Evolutionary conservation across 2,329 filamentous ascomycete genomes (phyloP).

Genomic region (Fusarium vanettenii): DNA sequence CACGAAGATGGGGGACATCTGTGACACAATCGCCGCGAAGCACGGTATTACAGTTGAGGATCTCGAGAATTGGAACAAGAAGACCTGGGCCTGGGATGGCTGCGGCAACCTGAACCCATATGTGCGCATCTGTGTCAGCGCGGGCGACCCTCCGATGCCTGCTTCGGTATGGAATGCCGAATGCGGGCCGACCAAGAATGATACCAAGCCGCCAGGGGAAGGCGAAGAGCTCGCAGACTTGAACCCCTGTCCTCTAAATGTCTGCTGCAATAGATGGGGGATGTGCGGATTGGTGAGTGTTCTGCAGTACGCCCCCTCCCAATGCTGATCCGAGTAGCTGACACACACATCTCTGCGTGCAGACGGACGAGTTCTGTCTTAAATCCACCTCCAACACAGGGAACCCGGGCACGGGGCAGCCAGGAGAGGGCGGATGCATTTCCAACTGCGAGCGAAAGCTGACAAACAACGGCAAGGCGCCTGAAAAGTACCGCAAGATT

Average conservation of each 20-base stretch:
- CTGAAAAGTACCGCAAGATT: not conserved
- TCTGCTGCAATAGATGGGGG: not conserved
- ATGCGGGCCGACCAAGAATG: not conserved
- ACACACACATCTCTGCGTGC: not conserved
- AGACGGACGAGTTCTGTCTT: not conserved
- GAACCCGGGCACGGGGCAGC: not conserved
- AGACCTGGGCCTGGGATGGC: not conserved
- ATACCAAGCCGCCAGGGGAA: not conserved
- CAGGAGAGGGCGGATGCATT: not conserved
- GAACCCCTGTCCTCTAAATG: not conserved
- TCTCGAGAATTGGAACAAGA: not conserved
- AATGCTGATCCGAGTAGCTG: not conserved
- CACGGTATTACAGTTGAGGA: not conserved
- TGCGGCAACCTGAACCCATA: not conserved
- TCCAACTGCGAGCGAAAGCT: not conserved
- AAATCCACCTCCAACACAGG: not conserved
- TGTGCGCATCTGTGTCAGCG: not conserved
- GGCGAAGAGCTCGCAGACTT: not conserved
- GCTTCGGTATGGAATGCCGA: not conserved
- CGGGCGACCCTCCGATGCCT: not conserved
- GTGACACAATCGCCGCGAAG: not conserved
- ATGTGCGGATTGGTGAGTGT: not conserved
- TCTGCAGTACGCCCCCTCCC: not conserved
- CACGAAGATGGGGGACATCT: not conserved
- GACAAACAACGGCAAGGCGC: not conserved